Evolutionary conservation across 805 yeast genomes (phyloP), one percentile per base, ranked within the genome.

Genomic region (Cyberlindnera mississippiensis): DNA sequence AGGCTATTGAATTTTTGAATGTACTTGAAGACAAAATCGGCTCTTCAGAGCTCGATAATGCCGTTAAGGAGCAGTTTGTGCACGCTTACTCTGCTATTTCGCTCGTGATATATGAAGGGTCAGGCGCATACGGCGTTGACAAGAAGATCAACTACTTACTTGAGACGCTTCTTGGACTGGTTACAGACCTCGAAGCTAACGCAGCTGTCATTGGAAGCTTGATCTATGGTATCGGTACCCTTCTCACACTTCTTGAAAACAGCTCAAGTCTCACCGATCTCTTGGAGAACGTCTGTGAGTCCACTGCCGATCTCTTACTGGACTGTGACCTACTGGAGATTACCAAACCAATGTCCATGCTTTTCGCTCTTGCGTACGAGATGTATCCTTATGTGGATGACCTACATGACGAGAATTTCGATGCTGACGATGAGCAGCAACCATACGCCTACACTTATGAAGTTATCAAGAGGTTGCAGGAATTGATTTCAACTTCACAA

Each of bases 371-470:
- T 14, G 45, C 46, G 13, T 57, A 50, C 46, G 61, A 57, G 28
- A 50, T 48, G 27, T 57, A 42, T 28, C 38, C 47, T 10, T 57
- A 66, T 52, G 64, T 62, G 24, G 78, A 76, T 46, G 66, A 62
- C n/a, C 67, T 60, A 2, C 68, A 60, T 4, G 73, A 67, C 28
- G 56, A 50, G 22, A 67, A 60, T 1, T 68, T 66, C 12, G 71
- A 70, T 26, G 67, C 61, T 3, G 76, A 72, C 14, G 72, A 61
- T 45, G 68, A 69, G 46, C 66, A 66, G 14, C 66, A 69, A 45
- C 85, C 85, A 2, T 78, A 75, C 56, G 64, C 68, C 40, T 82
- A 79, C 47, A 72, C 69, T 26, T 78, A 71, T 37, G 73, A 72
- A 19, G 52, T 80, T 9, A 57, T 65, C 24, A 53, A 60, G 16